phyloP scores from a whole-genome alignment of 257 asterid species.

The Petunia axillaris region DNA sequence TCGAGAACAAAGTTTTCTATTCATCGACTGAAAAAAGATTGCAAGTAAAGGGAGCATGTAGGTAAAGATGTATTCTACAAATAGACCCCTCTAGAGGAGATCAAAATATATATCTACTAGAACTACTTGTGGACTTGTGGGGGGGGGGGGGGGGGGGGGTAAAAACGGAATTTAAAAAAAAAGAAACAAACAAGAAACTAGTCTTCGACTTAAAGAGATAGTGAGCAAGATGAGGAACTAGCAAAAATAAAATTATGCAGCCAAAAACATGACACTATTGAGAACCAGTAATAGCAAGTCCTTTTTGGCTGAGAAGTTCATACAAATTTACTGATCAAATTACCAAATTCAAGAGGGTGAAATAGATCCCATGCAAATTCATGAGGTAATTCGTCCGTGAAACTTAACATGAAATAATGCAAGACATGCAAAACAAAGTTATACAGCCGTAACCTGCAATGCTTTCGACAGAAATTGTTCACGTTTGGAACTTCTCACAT shows the following conservation, averaged over 20 bases:
- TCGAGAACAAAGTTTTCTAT: neutral
- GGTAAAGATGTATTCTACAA: slow-evolving; percentile 15
- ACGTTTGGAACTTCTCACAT: slow-evolving; percentile 54
- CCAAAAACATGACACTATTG: neutral
- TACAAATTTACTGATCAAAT: neutral
- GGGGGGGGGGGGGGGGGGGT: neutral
- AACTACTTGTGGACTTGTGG: neutral
- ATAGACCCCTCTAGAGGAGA: neutral
- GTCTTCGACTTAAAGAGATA: neutral
- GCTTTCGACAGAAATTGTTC: slow-evolving; percentile 47
- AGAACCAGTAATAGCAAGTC: neutral
- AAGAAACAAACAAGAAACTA: neutral
- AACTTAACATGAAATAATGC: neutral
- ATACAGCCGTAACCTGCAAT: slow-evolving; percentile 38
- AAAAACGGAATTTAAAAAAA: neutral
- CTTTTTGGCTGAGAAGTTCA: neutral
- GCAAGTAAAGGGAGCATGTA: neutral
- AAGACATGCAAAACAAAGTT: neutral
- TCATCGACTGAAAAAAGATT: neutral
- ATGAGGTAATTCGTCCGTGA: slow-evolving; percentile 6
- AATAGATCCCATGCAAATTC: slow-evolving; percentile 3
- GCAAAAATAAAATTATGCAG: slow-evolving; percentile 1
- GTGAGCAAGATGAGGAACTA: slow-evolving; percentile 3
- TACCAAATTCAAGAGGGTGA: neutral
- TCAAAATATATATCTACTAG: neutral